These are phyloP conservation scores for Cercospora zeina DNA, from an alignment of 2,329 filamentous ascomycete genomes.

Conservation along the genomic window DNA sequence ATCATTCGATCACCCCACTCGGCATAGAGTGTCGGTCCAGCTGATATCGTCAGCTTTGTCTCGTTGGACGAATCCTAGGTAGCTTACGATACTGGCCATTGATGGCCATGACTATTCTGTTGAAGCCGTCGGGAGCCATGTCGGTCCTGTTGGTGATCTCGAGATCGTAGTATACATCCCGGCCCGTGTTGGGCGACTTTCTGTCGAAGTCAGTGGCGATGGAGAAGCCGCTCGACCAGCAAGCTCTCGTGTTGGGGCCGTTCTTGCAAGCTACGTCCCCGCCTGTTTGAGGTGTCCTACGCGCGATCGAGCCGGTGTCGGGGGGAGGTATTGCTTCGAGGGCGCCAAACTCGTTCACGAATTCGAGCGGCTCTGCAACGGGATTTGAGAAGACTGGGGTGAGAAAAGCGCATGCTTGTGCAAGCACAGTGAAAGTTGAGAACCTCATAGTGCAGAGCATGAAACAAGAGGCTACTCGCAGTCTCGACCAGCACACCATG, in stretches of 20 bases:
- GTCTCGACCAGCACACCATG: not conserved
- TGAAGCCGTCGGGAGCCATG: constrained; percentile 43
- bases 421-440: constrained; percentile 9
- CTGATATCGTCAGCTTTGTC: constrained; percentile 6
- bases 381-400: constrained; percentile 15
- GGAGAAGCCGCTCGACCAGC: constrained; percentile 48
- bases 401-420: constrained; percentile 8
- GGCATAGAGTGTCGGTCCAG: constrained; percentile 62
- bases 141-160: constrained; percentile 41
- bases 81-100: constrained; percentile 59
- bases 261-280: constrained; percentile 43
- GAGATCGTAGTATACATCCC: constrained; percentile 40
- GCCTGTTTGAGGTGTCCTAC: constrained; percentile 11
- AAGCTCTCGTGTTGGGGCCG: constrained; percentile 43
- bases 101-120: constrained; percentile 50
- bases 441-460: constrained; percentile 9
- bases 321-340: constrained; percentile 14
- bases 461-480: not conserved
- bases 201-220: constrained; percentile 50
- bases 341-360: constrained; percentile 15
- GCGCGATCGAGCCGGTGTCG: constrained; percentile 5
- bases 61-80: too few species aligned
- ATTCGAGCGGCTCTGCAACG: constrained; percentile 14
- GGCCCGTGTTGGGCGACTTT: constrained; percentile 47
- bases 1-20: constrained; percentile 51